phyloP scores from a whole-genome alignment of 2,329 filamentous ascomycete species.

The Neofusicoccum laricinum region DNA sequence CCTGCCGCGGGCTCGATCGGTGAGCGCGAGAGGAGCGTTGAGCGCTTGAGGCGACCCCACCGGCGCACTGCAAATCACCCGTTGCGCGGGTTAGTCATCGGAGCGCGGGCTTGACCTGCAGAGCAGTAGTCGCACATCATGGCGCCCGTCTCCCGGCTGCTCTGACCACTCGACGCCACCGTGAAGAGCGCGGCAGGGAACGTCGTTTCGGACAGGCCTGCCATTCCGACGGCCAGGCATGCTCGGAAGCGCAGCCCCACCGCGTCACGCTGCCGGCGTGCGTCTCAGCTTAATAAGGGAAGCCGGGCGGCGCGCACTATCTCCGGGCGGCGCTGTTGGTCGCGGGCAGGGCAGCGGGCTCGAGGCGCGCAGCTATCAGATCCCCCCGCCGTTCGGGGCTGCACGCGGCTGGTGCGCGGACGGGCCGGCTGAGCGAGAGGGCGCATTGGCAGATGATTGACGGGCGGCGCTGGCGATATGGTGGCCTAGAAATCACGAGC shows the following conservation, averaged over 20 bases:
- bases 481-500: too few relatives aligned
- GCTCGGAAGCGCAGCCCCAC: constrained; percentile 14
- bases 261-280: constrained; percentile 7
- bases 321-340: constrained; percentile 1
- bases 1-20: constrained; percentile 11
- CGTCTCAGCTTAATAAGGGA: constrained; percentile 14
- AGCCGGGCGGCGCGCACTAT: constrained; percentile 10
- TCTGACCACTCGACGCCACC: constrained; percentile 14
- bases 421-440: constrained; percentile 7
- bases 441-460: constrained; percentile 9
- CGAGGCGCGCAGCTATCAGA: constrained; percentile 11
- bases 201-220: constrained; percentile 11
- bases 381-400: constrained; percentile 8
- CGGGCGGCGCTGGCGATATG: neutral
- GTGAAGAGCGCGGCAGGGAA: constrained; percentile 13
- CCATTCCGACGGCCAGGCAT: constrained; percentile 14
- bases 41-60: constrained; percentile 11
- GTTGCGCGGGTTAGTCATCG: constrained; percentile 17
- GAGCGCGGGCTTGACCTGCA: constrained; percentile 11
- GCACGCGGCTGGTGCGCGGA: constrained; percentile 10
- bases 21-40: constrained; percentile 7
- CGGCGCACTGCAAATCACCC: constrained; percentile 16
- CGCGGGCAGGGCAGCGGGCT: neutral
- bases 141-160: constrained; percentile 16
- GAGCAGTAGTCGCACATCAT: constrained; percentile 15